Conservation (phyloP, 176 grass and related monocot genomes). For the Paspalum vaginatum region DNA sequence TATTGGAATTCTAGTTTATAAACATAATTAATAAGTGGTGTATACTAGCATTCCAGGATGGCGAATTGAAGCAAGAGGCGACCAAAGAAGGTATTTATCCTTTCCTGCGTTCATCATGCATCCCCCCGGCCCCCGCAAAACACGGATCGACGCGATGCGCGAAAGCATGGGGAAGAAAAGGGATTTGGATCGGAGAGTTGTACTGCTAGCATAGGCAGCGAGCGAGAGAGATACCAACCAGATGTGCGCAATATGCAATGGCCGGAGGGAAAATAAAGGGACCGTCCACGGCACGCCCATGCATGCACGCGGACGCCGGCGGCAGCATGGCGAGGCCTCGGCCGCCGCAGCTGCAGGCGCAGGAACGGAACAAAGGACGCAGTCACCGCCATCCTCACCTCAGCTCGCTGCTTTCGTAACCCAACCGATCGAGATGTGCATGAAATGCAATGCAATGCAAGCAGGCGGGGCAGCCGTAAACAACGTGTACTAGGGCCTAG, state of each 20-base stretch:
- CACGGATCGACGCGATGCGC: neutral
- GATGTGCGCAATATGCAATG: too few species aligned
- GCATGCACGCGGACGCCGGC: conserved; percentile 21
- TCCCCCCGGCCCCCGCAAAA: conserved; percentile 24
- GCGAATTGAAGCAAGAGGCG: too few species aligned
- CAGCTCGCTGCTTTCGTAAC: conserved; percentile 40
- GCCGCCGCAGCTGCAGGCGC: conserved; percentile 3
- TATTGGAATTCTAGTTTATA: too few species aligned
- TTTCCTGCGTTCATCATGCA: neutral
- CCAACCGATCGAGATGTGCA: neutral
- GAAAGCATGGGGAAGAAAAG: neutral
- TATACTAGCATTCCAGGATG: too few species aligned
- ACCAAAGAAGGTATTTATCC: too few species aligned
- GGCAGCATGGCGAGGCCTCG: conserved; percentile 10
- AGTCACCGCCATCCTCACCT: conserved; percentile 47
- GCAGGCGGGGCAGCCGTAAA: neutral
- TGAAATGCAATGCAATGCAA: neutral
- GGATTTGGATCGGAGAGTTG: neutral
- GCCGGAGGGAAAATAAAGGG: neutral
- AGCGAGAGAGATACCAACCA: neutral
- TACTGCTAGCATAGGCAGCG: too few species aligned
- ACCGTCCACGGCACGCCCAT: conserved; percentile 38
- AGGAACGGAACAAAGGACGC: conserved; percentile 38
- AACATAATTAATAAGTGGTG: too few species aligned
- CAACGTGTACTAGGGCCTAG: neutral